Base-by-base conservation (phyloP, 768 basidiomycete genomes). In the Pleurotus salmoneostramineus region DNA sequence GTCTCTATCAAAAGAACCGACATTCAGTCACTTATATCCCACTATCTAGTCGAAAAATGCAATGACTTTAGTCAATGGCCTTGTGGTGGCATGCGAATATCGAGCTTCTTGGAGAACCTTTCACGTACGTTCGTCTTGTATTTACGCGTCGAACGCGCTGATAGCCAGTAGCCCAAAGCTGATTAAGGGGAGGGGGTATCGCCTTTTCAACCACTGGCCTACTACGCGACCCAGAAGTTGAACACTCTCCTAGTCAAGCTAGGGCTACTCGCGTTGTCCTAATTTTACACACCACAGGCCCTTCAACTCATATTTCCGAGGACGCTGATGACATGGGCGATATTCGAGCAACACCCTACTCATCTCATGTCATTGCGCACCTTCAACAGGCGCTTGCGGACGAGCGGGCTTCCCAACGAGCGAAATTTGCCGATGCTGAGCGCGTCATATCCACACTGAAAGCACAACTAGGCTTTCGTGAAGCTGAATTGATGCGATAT, bases 391-490 rank as follows among this genome's bases (percentile, higher is more conserved):
- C 42, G 49, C 7, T 54, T 61, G 33, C 12, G 8, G 35, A 10
- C 52, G 83, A 84, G 62, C 74, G 76, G 2, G 62, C 63, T 43
- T 75, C 75, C 0, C 82, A 83, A 61, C 62, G 61, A 7, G 68
- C 68, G n/a, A 77, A 74, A 0, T 70, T 69, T 6, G 67, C 74
- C 14, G 68, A 72, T 2, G 72, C 76, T 0, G 77, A 80, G 49
- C 63, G 68, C 0, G 74, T 76, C 49, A 74, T 82, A 21, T 65
- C 74, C 4, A 67, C 70, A 14, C 72, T 88, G 2, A 75, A 80
- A 57, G 83, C 84, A 0, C 77, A 78, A 65, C 65, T 88, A 4
- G 81, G 83, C 0, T 76, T 78, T 4, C 73, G 83, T n/a, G 85
- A 87, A 46, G 77, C 77, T 0, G 81, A 85, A 61, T 70, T 87